These are phyloP conservation scores for Plantago ovata DNA, from an alignment of 257 asterid genomes.

Conservation along the genomic window DNA sequence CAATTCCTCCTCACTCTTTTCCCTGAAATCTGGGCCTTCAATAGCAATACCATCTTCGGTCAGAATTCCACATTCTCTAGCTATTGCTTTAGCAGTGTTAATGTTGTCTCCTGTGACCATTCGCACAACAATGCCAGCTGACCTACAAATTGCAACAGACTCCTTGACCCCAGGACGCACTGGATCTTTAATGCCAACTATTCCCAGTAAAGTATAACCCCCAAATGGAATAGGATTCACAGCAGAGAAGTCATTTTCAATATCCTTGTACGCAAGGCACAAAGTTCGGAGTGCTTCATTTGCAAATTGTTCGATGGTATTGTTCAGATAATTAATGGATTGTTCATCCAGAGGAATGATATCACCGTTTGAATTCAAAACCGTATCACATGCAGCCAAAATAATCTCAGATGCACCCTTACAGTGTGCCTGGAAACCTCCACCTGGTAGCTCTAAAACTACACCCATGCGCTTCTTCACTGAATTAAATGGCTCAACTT, in stretches of 20 bases:
- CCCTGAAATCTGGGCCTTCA: conserved; percentile 87
- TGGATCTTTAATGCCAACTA: conserved; percentile 90
- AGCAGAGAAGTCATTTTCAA: conserved; percentile 47
- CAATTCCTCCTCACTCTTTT: conserved; percentile 72
- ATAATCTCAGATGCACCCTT: conserved; percentile 93
- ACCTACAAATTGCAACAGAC: conserved; percentile 84
- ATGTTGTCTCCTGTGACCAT: conserved; percentile 97
- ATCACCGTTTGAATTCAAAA: conserved; percentile 54
- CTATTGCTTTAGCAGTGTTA: conserved; percentile 85
- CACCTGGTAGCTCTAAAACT: conserved; percentile 62
- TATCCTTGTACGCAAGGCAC: conserved; percentile 78
- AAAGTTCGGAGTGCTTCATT: conserved; percentile 75
- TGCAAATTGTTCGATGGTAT: conserved; percentile 66
- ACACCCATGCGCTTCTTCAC: conserved; percentile 84
- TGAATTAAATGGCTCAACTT: conserved; percentile 88
- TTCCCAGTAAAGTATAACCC: conserved; percentile 68
- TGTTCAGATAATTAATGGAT: conserved; percentile 30
- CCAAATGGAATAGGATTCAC: conserved; percentile 50
- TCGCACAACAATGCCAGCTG: conserved; percentile 80
- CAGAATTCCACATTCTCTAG: conserved; percentile 90
- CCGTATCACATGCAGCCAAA: conserved; percentile 67
- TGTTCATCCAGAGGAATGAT: conserved; percentile 49
- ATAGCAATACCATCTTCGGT: conserved; percentile 86
- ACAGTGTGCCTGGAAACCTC: conserved; percentile 58
- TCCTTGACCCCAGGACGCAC: conserved; percentile 86